These are phyloP conservation scores for Cercophora sp. DNA, from an alignment of 495 filamentous ascomycete species.

Conservation along the genomic window DNA sequence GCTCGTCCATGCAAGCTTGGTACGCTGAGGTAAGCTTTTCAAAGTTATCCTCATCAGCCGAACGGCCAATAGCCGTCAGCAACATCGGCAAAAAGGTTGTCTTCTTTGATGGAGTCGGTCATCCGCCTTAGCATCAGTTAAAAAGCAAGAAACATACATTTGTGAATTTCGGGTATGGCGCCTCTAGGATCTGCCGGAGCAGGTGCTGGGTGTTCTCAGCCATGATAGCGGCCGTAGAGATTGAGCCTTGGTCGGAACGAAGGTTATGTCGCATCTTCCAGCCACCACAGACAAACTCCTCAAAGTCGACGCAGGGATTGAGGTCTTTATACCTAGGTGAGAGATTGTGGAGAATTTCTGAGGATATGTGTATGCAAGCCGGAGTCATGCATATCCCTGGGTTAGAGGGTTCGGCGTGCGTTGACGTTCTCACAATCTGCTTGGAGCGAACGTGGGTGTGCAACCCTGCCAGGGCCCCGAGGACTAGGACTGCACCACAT, in stretches of 20 bases:
- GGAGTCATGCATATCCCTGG: conserved; percentile 47
- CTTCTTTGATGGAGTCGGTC: conserved; percentile 45
- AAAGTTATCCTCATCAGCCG: conserved; percentile 59
- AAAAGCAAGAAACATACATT: too few relatives aligned
- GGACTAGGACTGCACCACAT: background rate
- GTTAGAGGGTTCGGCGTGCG: background rate
- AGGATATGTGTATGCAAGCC: conserved; percentile 65
- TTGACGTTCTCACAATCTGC: background rate
- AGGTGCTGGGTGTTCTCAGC: conserved; percentile 50
- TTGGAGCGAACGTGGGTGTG: background rate
- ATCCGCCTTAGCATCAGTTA: too few relatives aligned
- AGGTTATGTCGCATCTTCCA: conserved; percentile 64
- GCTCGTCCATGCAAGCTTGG: conserved; percentile 61
- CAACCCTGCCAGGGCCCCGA: background rate
- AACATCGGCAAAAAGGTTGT: conserved; percentile 42
- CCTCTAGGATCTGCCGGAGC: conserved; percentile 62
- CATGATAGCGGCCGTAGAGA: conserved; percentile 58
- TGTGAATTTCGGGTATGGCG: conserved; percentile 45
- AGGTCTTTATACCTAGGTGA: conserved; percentile 59
- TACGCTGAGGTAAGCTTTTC: conserved; percentile 62
- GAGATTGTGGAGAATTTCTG: conserved; percentile 62
- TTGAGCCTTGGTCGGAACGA: conserved; percentile 59
- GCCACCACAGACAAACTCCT: conserved; percentile 64
- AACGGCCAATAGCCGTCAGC: conserved; percentile 23
- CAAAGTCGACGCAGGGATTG: conserved; percentile 68